These are phyloP conservation scores for Xylaria hypoxylon DNA, from an alignment of 2,329 filamentous ascomycete genomes.

Conservation along the genomic window DNA sequence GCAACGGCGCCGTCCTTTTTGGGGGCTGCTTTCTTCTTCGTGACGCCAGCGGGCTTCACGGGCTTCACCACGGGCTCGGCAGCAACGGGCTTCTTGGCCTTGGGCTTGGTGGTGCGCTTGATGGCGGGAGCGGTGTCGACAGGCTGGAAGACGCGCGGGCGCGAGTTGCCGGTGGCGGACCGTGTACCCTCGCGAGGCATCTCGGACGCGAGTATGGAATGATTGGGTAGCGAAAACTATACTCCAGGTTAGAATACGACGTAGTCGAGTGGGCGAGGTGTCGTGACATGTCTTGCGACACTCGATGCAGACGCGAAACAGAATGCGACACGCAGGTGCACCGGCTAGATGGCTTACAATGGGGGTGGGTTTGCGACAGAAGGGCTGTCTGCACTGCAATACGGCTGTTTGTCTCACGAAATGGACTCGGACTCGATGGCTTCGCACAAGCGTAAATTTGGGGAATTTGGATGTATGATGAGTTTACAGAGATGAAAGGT, in stretches of 20 bases:
- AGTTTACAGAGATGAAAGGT: conserved; percentile 17
- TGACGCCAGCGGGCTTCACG: conserved; percentile 50
- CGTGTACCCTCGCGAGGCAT: conserved; percentile 65
- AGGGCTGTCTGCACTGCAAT: not conserved
- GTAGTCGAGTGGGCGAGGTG: conserved; percentile 35
- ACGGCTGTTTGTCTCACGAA: not conserved
- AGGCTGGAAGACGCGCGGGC: conserved; percentile 63
- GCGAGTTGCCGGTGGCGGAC: conserved; percentile 64
- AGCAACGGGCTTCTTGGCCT: conserved; percentile 42
- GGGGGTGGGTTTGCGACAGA: conserved; percentile 26
- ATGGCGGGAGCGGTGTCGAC: conserved; percentile 62
- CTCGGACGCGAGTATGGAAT: conserved; percentile 29
- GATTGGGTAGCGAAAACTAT: conserved; percentile 38
- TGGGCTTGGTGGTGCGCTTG: conserved; percentile 55
- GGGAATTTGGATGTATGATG: conserved; percentile 20
- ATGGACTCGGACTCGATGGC: conserved; percentile 14
- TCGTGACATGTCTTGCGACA: conserved; percentile 41
- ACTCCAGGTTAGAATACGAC: conserved; percentile 43
- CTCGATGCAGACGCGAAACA: conserved; percentile 40
- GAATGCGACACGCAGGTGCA: conserved; percentile 49
- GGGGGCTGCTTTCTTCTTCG: conserved; percentile 50
- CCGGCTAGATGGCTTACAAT: conserved; percentile 28
- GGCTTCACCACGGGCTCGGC: conserved; percentile 42
- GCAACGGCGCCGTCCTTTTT: conserved; percentile 50
- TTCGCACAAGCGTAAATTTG: conserved; percentile 27